A percentile compares a stretch with the other conserved stretches of the same genome.
Conservation (phyloP, 2,329 filamentous ascomycete genomes). For the Ophiostoma ips region DNA sequence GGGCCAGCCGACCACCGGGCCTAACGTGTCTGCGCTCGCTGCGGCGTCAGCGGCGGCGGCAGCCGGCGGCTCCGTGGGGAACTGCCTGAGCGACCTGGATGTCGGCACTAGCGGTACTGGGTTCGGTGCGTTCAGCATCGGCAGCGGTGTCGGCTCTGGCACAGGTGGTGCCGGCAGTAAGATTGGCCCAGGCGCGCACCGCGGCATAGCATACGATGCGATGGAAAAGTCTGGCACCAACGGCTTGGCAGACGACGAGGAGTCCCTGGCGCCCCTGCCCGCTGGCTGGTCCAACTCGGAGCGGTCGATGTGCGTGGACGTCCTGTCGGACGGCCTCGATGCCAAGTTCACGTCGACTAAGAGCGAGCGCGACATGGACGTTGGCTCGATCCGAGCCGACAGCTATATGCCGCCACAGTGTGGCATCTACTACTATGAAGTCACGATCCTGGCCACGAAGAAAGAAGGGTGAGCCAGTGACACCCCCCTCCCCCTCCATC, state of each 20-base stretch:
- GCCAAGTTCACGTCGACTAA: conserved; percentile 44
- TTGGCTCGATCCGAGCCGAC: conserved; percentile 69
- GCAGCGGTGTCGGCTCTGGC: not conserved
- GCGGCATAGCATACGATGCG: conserved; percentile 70
- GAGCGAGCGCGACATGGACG: conserved; percentile 53
- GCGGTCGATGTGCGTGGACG: conserved; percentile 58
- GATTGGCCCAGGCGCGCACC: conserved; percentile 47
- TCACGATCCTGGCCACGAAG: conserved; percentile 36
- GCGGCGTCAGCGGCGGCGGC: not conserved
- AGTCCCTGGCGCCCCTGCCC: conserved; percentile 51
- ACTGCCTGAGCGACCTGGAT: not conserved
- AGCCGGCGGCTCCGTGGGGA: not conserved
- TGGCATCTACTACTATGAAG: conserved; percentile 90
- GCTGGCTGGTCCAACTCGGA: conserved; percentile 71
- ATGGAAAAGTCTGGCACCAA: conserved; percentile 46
- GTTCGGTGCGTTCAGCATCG: not conserved
- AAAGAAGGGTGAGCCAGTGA: conserved; percentile 45
- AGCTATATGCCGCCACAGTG: conserved; percentile 77
- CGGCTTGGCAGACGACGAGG: not conserved
- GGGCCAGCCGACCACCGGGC: not conserved
- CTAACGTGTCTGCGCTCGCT: conserved; percentile 17
- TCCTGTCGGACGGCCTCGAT: conserved; percentile 59
- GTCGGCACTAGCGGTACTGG: not conserved
- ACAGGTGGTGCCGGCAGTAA: conserved; percentile 22
- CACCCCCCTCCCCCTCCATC: too few species aligned